Evolutionary conservation across 2,329 filamentous ascomycete species (phyloP).

Genomic region (Paraphoma sp.): DNA sequence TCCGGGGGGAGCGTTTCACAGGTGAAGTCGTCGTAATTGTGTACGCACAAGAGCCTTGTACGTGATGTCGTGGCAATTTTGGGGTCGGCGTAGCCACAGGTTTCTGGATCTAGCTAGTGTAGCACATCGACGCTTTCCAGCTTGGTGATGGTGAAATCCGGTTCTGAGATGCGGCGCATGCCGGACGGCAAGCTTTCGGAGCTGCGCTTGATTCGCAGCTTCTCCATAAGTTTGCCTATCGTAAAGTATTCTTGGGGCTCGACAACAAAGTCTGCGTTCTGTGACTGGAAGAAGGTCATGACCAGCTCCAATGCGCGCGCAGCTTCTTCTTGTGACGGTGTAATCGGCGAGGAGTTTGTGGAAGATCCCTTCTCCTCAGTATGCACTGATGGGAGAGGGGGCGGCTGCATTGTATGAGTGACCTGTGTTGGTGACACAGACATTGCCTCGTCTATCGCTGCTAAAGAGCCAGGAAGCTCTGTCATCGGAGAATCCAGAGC

Average conservation of each 20-base stretch:
- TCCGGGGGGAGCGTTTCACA: slow-evolving; percentile 11
- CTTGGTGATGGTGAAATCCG: slow-evolving; percentile 38
- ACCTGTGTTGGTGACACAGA: slow-evolving; percentile 42
- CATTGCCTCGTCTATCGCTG: slow-evolving; percentile 52
- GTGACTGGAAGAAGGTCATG: slow-evolving; percentile 79
- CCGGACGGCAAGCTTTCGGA: slow-evolving; percentile 39
- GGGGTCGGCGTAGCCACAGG: slow-evolving; percentile 10
- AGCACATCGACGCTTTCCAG: slow-evolving; percentile 38
- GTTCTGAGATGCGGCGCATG: slow-evolving; percentile 46
- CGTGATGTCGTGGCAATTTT: slow-evolving; percentile 12
- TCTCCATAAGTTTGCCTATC: slow-evolving; percentile 84
- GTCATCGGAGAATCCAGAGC: slow-evolving; percentile 60
- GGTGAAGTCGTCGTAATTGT: slow-evolving; percentile 17
- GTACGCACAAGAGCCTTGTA: slow-evolving; percentile 12
- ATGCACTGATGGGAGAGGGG: slow-evolving; percentile 50
- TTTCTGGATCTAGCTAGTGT: slow-evolving; percentile 26
- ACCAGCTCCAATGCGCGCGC: slow-evolving; percentile 81
- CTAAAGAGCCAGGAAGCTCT: slow-evolving; percentile 50
- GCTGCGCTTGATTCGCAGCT: slow-evolving; percentile 73
- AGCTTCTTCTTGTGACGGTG: slow-evolving; percentile 83
- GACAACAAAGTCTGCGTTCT: slow-evolving; percentile 71
- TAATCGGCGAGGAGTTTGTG: slow-evolving; percentile 58
- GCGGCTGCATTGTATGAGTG: slow-evolving; percentile 55
- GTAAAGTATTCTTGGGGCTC: slow-evolving; percentile 79
- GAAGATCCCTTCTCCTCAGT: slow-evolving; percentile 26